A percentile compares a stretch with the other conserved stretches of the same genome.
phyloP scores from a whole-genome alignment of 1,139 yeast species.

The Saccharomyces pastorianus region DNA sequence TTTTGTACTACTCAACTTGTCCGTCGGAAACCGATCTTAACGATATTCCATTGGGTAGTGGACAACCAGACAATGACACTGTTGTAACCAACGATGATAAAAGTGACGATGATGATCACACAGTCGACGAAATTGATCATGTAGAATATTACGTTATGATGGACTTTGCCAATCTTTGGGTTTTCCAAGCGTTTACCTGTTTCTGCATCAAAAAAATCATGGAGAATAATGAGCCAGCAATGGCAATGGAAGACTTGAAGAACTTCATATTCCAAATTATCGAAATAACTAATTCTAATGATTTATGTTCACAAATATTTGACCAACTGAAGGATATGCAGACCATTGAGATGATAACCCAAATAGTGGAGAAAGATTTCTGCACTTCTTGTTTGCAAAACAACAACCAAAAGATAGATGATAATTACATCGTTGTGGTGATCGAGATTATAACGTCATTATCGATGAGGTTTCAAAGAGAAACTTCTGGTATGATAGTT shows the following conservation, averaged over 20 bases:
- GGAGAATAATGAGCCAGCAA: neutral
- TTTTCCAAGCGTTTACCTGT: slow-evolving; percentile 25
- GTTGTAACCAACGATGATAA: neutral
- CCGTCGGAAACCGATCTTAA: neutral
- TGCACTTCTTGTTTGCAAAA: slow-evolving; percentile 15
- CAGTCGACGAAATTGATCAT: slow-evolving; percentile 8
- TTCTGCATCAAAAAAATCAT: slow-evolving; percentile 13
- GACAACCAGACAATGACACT: slow-evolving; percentile 3
- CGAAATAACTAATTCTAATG: slow-evolving; percentile 17
- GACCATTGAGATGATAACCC: slow-evolving; percentile 13
- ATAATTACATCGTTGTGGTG: slow-evolving; percentile 14
- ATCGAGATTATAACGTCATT: slow-evolving; percentile 22
- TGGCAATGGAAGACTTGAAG: slow-evolving; percentile 5
- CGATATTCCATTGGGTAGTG: slow-evolving; percentile 7
- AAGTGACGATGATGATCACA: slow-evolving; percentile 3
- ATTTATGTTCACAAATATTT: slow-evolving; percentile 24
- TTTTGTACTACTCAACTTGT: slow-evolving; percentile 10
- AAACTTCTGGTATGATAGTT: neutral
- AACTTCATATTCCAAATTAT: slow-evolving; percentile 20
- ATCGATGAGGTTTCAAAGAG: slow-evolving; percentile 15
- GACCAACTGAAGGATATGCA: slow-evolving; percentile 17
- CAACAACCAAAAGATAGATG: slow-evolving; percentile 5
- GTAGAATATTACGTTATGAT: slow-evolving; percentile 12
- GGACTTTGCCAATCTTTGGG: slow-evolving; percentile 29
- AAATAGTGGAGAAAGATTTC: slow-evolving; percentile 23